Percentiles rank a stretch among this genome's conserved stretches.
Conservation (phyloP, 2,329 filamentous ascomycete species). For the Talaromyces sp. region DNA sequence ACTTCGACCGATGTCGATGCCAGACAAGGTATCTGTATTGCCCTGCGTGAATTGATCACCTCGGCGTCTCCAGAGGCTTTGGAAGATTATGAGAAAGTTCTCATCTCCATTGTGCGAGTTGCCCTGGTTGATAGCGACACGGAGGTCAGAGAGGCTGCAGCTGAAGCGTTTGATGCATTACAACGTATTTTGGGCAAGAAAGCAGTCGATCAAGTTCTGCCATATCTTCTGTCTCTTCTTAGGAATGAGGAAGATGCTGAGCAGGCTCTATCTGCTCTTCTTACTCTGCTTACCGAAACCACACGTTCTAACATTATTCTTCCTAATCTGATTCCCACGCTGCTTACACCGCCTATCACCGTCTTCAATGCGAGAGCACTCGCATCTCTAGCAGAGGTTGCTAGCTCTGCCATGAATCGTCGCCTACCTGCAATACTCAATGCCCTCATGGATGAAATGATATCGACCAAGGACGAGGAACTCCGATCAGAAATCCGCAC, state of each 20-base stretch:
- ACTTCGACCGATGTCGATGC: constrained; percentile 86
- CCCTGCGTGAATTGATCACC: constrained; percentile 85
- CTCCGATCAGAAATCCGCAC: constrained; percentile 69
- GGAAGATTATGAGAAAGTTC: constrained; percentile 89
- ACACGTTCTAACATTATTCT: constrained; percentile 94
- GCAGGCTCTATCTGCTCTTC: constrained; percentile 84
- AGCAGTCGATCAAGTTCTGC: constrained; percentile 91
- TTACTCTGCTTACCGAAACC: constrained; percentile 90
- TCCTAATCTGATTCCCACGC: constrained; percentile 89
- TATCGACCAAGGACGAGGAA: constrained; percentile 66
- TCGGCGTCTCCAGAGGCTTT: constrained; percentile 84
- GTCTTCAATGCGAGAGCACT: constrained; percentile 92
- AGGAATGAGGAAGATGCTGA: constrained; percentile 82
- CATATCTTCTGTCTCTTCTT: constrained; percentile 84
- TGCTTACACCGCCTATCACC: constrained; percentile 84
- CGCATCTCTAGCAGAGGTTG: constrained; percentile 88
- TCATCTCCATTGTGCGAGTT: constrained; percentile 90
- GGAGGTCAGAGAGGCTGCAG: constrained; percentile 90
- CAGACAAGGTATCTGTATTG: constrained; percentile 95
- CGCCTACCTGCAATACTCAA: constrained; percentile 87
- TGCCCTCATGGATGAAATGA: constrained; percentile 87
- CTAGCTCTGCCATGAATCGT: constrained; percentile 84
- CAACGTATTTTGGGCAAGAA: constrained; percentile 92
- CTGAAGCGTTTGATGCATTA: constrained; percentile 92
- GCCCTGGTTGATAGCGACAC: constrained; percentile 85